phyloP scores from a whole-genome alignment of 495 filamentous ascomycete genomes.

The Xylaria grammica region DNA sequence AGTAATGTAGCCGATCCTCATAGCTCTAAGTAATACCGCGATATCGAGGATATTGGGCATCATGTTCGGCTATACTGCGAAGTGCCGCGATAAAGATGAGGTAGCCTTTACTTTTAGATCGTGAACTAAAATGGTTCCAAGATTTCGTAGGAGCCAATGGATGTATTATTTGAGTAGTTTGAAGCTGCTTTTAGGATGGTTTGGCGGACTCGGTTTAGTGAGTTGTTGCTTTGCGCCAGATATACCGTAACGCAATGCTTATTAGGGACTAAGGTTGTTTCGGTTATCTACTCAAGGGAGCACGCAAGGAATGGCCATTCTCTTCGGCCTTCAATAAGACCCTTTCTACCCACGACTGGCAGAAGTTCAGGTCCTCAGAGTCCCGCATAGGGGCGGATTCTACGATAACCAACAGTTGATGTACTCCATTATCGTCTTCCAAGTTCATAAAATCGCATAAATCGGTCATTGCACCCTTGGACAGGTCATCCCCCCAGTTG shows the following conservation, averaged over 20 bases:
- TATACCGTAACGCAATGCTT: neutral
- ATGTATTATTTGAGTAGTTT: neutral
- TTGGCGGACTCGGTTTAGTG: neutral
- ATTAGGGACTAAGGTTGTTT: neutral
- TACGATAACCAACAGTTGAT: neutral
- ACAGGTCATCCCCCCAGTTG: neutral
- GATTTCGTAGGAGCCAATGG: neutral
- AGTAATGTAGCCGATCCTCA: no score
- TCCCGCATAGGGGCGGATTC: neutral
- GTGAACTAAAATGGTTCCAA: neutral
- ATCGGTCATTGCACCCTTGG: neutral
- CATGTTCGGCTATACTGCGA: neutral
- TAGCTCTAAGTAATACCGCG: no score
- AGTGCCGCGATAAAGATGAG: neutral
- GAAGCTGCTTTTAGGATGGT: neutral
- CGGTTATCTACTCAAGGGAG: neutral
- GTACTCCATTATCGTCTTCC: neutral
- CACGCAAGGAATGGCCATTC: neutral
- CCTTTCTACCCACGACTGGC: neutral
- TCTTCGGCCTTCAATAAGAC: neutral
- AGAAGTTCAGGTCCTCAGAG: neutral
- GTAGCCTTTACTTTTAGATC: neutral
- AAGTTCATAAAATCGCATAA: constrained; percentile 1
- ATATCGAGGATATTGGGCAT: no score
- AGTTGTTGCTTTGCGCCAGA: neutral